Evolutionary conservation across 148 eudicot genomes (phyloP).

Genomic region (Dysphania ambrosioides): DNA sequence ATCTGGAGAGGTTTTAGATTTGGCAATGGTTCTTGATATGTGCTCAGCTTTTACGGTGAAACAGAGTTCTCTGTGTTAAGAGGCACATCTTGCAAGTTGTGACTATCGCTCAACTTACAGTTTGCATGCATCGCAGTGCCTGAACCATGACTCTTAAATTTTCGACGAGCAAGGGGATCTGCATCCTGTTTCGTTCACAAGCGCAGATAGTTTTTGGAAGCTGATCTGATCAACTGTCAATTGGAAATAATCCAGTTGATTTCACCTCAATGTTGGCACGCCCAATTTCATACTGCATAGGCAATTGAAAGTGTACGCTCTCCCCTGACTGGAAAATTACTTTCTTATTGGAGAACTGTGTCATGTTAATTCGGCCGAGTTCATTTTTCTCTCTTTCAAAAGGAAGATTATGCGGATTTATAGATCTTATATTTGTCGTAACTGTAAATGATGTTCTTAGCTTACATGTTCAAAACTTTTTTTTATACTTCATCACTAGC

Average conservation of each 20-base stretch:
- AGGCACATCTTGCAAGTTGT: neutral
- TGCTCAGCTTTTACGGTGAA: neutral
- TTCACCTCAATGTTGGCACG: neutral
- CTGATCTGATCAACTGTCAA: neutral
- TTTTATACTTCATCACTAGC: neutral
- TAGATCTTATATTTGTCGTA: too few relatives aligned
- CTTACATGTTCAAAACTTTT: neutral
- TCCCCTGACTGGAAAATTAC: too few relatives aligned
- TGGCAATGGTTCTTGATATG: neutral
- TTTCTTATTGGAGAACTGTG: neutral
- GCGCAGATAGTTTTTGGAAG: neutral
- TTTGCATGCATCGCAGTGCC: neutral
- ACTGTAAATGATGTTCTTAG: neutral
- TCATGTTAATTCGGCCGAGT: too few relatives aligned
- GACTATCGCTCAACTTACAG: neutral
- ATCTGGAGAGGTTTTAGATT: too few relatives aligned
- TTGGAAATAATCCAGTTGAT: neutral
- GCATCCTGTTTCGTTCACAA: neutral
- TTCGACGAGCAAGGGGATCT: neutral
- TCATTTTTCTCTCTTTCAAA: neutral
- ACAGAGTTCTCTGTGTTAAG: neutral
- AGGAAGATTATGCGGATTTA: neutral
- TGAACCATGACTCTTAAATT: neutral
- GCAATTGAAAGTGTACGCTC: neutral
- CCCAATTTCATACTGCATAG: neutral